Evolutionary conservation across 2,329 filamentous ascomycete genomes (phyloP).

Genomic region (Hypoxylon sp.): DNA sequence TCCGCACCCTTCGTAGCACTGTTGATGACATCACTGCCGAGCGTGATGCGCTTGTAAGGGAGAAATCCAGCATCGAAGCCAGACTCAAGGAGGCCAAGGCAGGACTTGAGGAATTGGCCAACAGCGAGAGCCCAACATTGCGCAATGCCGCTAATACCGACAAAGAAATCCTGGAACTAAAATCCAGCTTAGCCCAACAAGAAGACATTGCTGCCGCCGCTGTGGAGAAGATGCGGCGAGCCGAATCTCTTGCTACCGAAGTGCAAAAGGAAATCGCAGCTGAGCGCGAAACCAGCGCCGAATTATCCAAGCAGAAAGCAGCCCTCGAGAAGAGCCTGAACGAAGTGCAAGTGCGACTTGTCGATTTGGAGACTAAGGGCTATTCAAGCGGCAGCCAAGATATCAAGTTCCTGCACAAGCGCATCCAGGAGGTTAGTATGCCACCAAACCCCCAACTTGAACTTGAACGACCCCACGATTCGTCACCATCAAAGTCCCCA

Average conservation of each 20-base stretch:
- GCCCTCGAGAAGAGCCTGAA: slow-evolving; percentile 90
- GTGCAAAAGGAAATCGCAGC: slow-evolving; percentile 92
- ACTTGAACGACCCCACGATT: slow-evolving; percentile 25
- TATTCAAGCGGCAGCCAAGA: slow-evolving; percentile 96
- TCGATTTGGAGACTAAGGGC: slow-evolving; percentile 97
- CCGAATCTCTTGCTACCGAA: slow-evolving; percentile 88
- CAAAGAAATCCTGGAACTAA: slow-evolving; percentile 89
- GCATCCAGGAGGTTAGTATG: slow-evolving; percentile 88
- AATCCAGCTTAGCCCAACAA: slow-evolving; percentile 89
- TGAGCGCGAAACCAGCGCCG: slow-evolving; percentile 85
- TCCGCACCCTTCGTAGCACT: slow-evolving; percentile 83
- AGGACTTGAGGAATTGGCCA: slow-evolving; percentile 88
- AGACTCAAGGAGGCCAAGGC: slow-evolving; percentile 89
- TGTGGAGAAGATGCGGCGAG: slow-evolving; percentile 96
- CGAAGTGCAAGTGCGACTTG: slow-evolving; percentile 88
- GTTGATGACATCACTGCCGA: slow-evolving; percentile 90
- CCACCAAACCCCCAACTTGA: slow-evolving; percentile 32
- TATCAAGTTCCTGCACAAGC: slow-evolving; percentile 92
- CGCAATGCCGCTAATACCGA: slow-evolving; percentile 91
- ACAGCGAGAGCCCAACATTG: slow-evolving; percentile 87
- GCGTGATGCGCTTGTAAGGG: slow-evolving; percentile 85
- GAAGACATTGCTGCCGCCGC: slow-evolving; percentile 93
- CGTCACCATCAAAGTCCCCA: slow-evolving; percentile 26
- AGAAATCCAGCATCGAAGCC: slow-evolving; percentile 90
- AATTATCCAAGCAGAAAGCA: slow-evolving; percentile 91